Conservation (phyloP, 306 rosid genomes). For the Prunus kanzakura region DNA sequence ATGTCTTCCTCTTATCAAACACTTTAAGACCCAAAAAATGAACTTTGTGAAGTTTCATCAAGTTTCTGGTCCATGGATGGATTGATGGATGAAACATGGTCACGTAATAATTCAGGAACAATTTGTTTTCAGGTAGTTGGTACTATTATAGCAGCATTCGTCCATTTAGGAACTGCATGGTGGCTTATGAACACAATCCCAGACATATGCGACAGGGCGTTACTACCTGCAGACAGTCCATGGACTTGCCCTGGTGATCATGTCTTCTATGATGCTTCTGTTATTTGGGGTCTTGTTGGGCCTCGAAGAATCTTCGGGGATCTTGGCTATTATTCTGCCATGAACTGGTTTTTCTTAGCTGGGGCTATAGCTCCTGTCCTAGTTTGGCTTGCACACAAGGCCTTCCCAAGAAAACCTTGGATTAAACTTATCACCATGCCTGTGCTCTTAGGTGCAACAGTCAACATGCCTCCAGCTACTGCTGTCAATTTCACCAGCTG, state of each 20-base stretch:
- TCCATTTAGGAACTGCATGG: constrained; percentile 79
- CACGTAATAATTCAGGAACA: too few relatives aligned
- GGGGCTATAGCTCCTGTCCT: constrained; percentile 69
- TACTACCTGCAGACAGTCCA: constrained; percentile 69
- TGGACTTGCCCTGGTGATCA: constrained; percentile 92
- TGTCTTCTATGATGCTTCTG: constrained; percentile 85
- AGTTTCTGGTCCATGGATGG: background rate
- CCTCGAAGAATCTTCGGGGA: constrained; percentile 71
- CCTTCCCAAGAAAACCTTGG: constrained; percentile 65
- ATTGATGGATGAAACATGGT: background rate
- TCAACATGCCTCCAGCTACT: constrained; percentile 76
- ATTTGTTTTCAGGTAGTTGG: constrained; percentile 54
- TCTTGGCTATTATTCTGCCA: constrained; percentile 63
- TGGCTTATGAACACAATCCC: constrained; percentile 74
- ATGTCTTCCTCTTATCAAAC: background rate
- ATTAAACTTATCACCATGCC: constrained; percentile 63
- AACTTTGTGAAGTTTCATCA: background rate
- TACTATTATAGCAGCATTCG: constrained; percentile 48
- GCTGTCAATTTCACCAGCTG: constrained; percentile 73
- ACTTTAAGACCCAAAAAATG: background rate
- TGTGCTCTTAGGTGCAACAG: constrained; percentile 53
- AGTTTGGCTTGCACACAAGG: constrained; percentile 78
- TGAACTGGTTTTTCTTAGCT: constrained; percentile 77
- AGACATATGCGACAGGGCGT: constrained; percentile 52
- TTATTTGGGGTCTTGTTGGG: constrained; percentile 80